Conservation (phyloP, 805 yeast genomes). For the Pichia heedii region DNA sequence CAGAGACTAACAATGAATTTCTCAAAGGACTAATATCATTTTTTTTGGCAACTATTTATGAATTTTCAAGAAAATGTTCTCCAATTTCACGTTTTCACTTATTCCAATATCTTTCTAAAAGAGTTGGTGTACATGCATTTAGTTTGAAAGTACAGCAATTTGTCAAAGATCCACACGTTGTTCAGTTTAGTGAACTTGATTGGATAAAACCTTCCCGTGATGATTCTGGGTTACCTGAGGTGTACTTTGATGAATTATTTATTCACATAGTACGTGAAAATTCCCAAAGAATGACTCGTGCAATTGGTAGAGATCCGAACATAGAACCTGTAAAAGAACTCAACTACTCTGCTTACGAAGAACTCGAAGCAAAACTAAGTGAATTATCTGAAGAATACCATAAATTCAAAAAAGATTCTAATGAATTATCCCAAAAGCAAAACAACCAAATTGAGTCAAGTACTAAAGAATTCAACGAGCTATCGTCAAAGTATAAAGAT, state of each 20-base stretch:
- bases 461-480: constrained; percentile 24
- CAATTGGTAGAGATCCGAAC: constrained; percentile 66
- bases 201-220: constrained; percentile 50
- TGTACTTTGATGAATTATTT: constrained; percentile 60
- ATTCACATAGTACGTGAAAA: constrained; percentile 63
- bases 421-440: constrained; percentile 13
- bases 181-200: constrained; percentile 44
- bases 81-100: constrained; percentile 54
- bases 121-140: constrained; percentile 78
- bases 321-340: constrained; percentile 61
- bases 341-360: constrained; percentile 51
- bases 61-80: constrained; percentile 56
- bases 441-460: constrained; percentile 17
- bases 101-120: constrained; percentile 51
- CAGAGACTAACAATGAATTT: constrained; percentile 29
- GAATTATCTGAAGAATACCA: constrained; percentile 12
- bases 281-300: constrained; percentile 52
- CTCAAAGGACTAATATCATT: constrained; percentile 65
- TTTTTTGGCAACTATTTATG: constrained; percentile 70
- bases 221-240: constrained; percentile 80
- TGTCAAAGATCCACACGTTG: constrained; percentile 47
- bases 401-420: constrained; percentile 14
- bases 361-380: constrained; percentile 30
- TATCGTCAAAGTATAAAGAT: constrained; percentile 21
- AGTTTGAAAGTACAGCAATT: constrained; percentile 65